Evolutionary conservation across 2,329 filamentous ascomycete species (phyloP).

Genomic region (Sporothrix luriei): DNA sequence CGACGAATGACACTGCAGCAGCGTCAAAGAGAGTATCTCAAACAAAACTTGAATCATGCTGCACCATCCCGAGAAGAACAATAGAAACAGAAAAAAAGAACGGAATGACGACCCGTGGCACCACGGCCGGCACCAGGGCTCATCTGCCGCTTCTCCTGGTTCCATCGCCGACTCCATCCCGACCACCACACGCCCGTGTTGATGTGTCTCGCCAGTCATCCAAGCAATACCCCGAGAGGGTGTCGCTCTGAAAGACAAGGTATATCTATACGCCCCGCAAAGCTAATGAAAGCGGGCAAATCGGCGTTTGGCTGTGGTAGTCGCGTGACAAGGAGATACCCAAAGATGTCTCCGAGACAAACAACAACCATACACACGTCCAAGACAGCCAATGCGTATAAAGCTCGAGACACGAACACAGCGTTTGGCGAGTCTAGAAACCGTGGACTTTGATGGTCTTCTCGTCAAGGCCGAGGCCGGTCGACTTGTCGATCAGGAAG

Average conservation of each 20-base stretch:
- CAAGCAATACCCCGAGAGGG: not conserved
- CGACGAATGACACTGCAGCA: slow-evolving; percentile 18
- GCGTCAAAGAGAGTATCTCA: slow-evolving; percentile 24
- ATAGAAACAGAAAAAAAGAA: not conserved
- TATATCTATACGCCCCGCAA: slow-evolving; percentile 24
- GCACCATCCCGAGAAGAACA: slow-evolving; percentile 11
- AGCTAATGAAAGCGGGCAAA: not conserved
- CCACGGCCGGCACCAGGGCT: not conserved
- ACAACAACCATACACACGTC: slow-evolving; percentile 9
- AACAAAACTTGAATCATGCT: slow-evolving; percentile 26
- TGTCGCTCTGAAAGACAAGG: not conserved
- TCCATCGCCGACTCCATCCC: not conserved
- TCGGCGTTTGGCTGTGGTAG: slow-evolving; percentile 13
- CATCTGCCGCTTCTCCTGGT: slow-evolving; percentile 3
- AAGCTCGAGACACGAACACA: slow-evolving; percentile 30
- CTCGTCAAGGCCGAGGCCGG: slow-evolving; percentile 87
- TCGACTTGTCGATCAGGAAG: slow-evolving; percentile 94
- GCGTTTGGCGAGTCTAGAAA: slow-evolving; percentile 52
- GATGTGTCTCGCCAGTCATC: slow-evolving; percentile 27
- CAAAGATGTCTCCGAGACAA: slow-evolving; percentile 20
- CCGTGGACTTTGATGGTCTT: slow-evolving; percentile 95
- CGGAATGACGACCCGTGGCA: not conserved
- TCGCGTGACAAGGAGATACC: slow-evolving; percentile 1
- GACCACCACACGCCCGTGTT: slow-evolving; percentile 26
- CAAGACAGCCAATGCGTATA: slow-evolving; percentile 25